Conservation (phyloP, 306 rosid genomes). For the Mimosa bimucronata region DNA sequence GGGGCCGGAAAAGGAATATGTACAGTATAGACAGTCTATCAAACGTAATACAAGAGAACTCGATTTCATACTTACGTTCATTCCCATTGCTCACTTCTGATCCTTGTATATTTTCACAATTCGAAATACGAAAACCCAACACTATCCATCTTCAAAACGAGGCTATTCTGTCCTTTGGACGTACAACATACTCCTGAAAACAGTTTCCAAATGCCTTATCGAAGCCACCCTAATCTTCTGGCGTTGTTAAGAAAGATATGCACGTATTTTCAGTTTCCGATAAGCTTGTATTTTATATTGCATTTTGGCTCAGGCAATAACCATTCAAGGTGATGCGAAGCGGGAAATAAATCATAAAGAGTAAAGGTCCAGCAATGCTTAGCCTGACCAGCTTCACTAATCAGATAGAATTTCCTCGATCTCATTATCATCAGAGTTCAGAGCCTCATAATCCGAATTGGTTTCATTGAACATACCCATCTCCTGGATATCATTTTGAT, state of each 20-base stretch:
- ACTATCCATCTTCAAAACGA: slow-evolving; percentile 36
- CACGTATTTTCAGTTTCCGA: slow-evolving; percentile 18
- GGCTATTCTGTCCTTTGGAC: slow-evolving; percentile 28
- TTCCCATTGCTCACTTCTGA: slow-evolving; percentile 30
- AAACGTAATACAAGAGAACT: slow-evolving; percentile 18
- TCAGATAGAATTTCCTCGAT: slow-evolving; percentile 92
- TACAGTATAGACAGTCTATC: slow-evolving; percentile 21
- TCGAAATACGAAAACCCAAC: slow-evolving; percentile 20
- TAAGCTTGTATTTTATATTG: slow-evolving; percentile 30
- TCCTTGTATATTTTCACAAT: slow-evolving; percentile 18
- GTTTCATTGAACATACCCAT: slow-evolving; percentile 58
- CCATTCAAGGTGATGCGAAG: slow-evolving; percentile 19
- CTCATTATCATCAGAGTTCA: slow-evolving; percentile 77
- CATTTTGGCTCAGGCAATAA: slow-evolving; percentile 38
- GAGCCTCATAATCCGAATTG: slow-evolving; percentile 62
- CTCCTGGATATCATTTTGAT: slow-evolving; percentile 62
- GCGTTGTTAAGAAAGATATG: slow-evolving; percentile 15
- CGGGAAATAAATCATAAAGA: slow-evolving; percentile 32
- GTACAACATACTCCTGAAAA: slow-evolving; percentile 26
- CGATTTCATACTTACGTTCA: slow-evolving; percentile 12
- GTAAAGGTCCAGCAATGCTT: slow-evolving; percentile 29
- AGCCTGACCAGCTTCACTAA: slow-evolving; percentile 43
- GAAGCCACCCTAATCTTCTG: slow-evolving; percentile 23
- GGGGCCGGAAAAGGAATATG: not conserved
- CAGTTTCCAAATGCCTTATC: too few relatives aligned